Conservation (phyloP, 805 yeast species). For the Citeromyces nyonsensis region DNA sequence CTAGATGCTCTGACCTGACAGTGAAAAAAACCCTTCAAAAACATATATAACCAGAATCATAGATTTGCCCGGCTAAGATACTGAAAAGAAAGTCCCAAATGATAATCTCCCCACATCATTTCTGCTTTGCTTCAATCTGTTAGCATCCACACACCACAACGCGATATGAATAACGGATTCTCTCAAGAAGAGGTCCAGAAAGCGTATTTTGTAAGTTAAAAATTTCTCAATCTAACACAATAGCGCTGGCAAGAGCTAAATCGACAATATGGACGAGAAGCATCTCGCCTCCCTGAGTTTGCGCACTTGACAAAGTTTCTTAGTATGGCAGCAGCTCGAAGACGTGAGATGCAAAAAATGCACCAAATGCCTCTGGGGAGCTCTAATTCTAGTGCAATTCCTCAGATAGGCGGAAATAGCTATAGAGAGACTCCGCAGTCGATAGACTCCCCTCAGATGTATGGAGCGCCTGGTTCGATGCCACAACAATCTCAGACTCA, state of each 20-base stretch:
- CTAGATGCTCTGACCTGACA: too few relatives aligned
- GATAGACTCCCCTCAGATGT: constrained; percentile 9
- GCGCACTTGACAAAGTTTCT: constrained; percentile 36
- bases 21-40: too few relatives aligned
- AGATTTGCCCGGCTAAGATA: too few relatives aligned
- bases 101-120: too few relatives aligned
- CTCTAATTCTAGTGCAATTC: constrained; percentile 8
- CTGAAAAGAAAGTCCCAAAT: too few relatives aligned
- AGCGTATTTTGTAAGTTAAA: constrained; percentile 7
- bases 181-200: constrained; percentile 9
- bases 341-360: constrained; percentile 6
- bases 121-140: too few relatives aligned
- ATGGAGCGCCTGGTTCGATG: too few relatives aligned
- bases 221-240: constrained; percentile 2
- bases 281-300: constrained; percentile 39
- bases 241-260: constrained; percentile 44
- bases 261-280: constrained; percentile 41
- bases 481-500: constrained; percentile 12
- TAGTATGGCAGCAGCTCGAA: constrained; percentile 13
- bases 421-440: constrained; percentile 3
- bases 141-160: not conserved
- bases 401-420: constrained; percentile 6
- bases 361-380: constrained; percentile 1
- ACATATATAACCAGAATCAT: too few relatives aligned
- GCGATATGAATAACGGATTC: not conserved